These are phyloP conservation scores for Pseudopyricularia javanii DNA, from an alignment of 2,329 filamentous ascomycete genomes.

Conservation along the genomic window DNA sequence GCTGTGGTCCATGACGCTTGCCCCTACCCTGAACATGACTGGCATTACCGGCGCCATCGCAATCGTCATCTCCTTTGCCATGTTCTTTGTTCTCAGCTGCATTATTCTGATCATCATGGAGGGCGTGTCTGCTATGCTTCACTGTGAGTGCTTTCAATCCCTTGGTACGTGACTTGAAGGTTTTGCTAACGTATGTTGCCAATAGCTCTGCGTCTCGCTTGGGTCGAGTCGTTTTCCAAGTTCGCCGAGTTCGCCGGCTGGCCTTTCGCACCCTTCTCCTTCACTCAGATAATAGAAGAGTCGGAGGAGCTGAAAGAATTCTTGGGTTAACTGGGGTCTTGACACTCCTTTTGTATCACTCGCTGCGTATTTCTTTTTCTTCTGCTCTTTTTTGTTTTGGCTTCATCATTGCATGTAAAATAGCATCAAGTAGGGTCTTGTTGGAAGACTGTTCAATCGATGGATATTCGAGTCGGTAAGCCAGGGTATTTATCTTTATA, in stretches of 20 bases:
- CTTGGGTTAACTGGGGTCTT: constrained; percentile 23
- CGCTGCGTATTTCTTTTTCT: constrained; percentile 1
- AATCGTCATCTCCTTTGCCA: constrained; percentile 69
- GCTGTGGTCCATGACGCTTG: constrained; percentile 92
- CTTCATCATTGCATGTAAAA: constrained; percentile 1
- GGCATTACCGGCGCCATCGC: constrained; percentile 64
- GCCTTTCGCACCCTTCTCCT: constrained; percentile 81
- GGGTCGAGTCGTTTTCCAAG: constrained; percentile 97
- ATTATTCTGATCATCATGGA: constrained; percentile 83
- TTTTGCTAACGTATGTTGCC: neutral
- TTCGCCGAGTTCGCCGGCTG: constrained; percentile 87
- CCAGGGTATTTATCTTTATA: too few relatives aligned
- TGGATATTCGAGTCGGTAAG: neutral
- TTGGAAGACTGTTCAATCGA: neutral
- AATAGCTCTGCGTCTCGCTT: constrained; percentile 62
- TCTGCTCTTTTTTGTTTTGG: neutral
- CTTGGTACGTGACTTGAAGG: too few relatives aligned
- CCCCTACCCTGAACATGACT: constrained; percentile 54
- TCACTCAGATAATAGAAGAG: constrained; percentile 73
- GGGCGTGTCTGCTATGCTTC: constrained; percentile 90
- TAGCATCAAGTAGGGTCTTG: neutral
- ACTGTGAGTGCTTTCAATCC: constrained; percentile 25
- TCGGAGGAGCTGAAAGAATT: constrained; percentile 52
- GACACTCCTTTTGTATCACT: neutral
- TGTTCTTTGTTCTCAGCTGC: constrained; percentile 75